These are phyloP conservation scores for Hirsutella thompsonii DNA, from an alignment of 2,329 filamentous ascomycete species.

Conservation along the genomic window DNA sequence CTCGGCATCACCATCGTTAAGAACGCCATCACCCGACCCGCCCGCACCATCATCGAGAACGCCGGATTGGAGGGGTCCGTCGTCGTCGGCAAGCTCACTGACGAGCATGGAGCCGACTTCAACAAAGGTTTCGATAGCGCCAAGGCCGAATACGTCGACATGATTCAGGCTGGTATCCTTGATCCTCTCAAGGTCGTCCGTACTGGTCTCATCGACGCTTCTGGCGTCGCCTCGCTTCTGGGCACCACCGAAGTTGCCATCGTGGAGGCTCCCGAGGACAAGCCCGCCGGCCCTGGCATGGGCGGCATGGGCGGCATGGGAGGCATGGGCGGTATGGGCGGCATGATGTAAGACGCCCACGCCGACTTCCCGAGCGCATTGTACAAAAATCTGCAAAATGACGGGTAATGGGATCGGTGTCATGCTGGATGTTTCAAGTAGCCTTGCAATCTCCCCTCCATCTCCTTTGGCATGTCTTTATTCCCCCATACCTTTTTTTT, in stretches of 20 bases:
- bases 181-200: slow-evolving; percentile 99
- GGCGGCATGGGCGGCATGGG: slow-evolving; percentile 60
- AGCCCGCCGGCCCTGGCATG: slow-evolving; percentile 50
- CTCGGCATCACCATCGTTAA: slow-evolving; percentile 96
- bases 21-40: slow-evolving; percentile 93
- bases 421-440: slow-evolving; percentile 19
- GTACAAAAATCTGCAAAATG: slow-evolving; percentile 14
- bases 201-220: slow-evolving; percentile 87
- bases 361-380: slow-evolving; percentile 8
- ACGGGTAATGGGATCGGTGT: slow-evolving; percentile 36
- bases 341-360: slow-evolving; percentile 42
- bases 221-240: slow-evolving; percentile 89
- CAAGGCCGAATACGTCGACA: slow-evolving; percentile 97
- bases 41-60: slow-evolving; percentile 94
- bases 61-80: slow-evolving; percentile 92
- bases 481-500: slow-evolving; percentile 8
- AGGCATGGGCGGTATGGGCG: slow-evolving; percentile 47
- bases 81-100: slow-evolving; percentile 93
- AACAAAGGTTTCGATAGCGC: slow-evolving; percentile 96
- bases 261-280: slow-evolving; percentile 90
- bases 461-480: slow-evolving; percentile 14
- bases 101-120: slow-evolving; percentile 85
- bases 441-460: slow-evolving; percentile 22
- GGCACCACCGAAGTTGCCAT: slow-evolving; percentile 98
- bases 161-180: slow-evolving; percentile 93